Percentiles rank a stretch among this genome's conserved stretches.
Conservation (phyloP, 345 rosid genomes). For the Viola odorata region DNA sequence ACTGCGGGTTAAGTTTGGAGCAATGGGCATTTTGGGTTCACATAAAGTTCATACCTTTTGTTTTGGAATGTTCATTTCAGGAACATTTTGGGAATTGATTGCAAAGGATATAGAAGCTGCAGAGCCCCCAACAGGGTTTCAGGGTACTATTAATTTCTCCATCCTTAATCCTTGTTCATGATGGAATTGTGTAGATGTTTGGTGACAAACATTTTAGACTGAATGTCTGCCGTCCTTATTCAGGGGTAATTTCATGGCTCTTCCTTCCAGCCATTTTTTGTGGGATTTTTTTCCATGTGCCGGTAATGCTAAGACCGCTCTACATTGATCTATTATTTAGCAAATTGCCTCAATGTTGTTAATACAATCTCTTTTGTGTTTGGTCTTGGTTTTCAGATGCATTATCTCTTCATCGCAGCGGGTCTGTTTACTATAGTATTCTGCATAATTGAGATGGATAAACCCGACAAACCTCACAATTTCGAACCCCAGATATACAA, state of each 20-base stretch:
- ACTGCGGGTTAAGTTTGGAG: too few relatives aligned
- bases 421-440: conserved; percentile 58
- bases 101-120: conserved; percentile 53
- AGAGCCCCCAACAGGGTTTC: conserved; percentile 75
- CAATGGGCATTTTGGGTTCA: too few relatives aligned
- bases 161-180: neutral
- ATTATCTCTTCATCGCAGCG: conserved; percentile 78
- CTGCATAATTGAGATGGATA: conserved; percentile 78
- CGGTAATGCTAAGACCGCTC: conserved; percentile 35
- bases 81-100: conserved; percentile 63
- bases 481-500: conserved; percentile 90
- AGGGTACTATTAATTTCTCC: conserved; percentile 33
- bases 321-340: neutral
- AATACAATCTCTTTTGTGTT: neutral
- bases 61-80: too few relatives aligned
- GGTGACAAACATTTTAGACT: neutral
- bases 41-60: too few relatives aligned
- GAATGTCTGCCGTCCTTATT: conserved; percentile 4
- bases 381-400: conserved; percentile 43
- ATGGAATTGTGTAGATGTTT: neutral
- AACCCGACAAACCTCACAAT: conserved; percentile 86
- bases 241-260: conserved; percentile 74
- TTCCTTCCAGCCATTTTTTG: conserved; percentile 81
- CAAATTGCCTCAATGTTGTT: neutral
- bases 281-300: conserved; percentile 65